Conservation (phyloP, 306 rosid species). For the Cyamopsis tetragonoloba region DNA sequence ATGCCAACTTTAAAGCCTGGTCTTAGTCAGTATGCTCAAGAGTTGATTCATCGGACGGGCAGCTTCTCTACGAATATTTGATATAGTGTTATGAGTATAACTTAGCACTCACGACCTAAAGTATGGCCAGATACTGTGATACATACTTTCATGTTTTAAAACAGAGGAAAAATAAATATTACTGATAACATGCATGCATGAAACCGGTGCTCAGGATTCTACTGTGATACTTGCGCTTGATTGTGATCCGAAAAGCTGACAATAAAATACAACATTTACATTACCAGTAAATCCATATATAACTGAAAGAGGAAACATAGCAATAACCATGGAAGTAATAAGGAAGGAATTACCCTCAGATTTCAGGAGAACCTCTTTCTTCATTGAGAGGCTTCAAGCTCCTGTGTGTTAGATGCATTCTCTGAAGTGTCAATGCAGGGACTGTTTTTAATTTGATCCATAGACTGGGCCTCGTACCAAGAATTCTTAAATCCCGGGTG, state of each 20-base stretch:
- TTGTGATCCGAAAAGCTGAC: conserved; percentile 52
- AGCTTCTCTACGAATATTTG: conserved; percentile 10
- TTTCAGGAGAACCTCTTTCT: conserved; percentile 9
- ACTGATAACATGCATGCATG: conserved; percentile 13
- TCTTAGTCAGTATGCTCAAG: conserved; percentile 1
- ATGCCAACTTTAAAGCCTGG: conserved; percentile 1
- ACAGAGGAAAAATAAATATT: conserved; percentile 20
- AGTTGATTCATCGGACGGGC: conserved; percentile 11
- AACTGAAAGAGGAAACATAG: conserved; percentile 6
- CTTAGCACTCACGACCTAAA: conserved; percentile 20
- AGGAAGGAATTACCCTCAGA: conserved; percentile 61
- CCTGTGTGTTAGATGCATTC: conserved; percentile 49
- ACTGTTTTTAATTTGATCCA: conserved; percentile 38
- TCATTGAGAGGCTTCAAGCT: conserved; percentile 62
- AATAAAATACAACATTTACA: conserved; percentile 36
- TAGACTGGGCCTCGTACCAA: conserved; percentile 34
- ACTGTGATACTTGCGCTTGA: conserved; percentile 23
- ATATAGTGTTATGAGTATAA: neutral
- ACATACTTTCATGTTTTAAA: conserved; percentile 26
- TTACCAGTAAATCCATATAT: conserved; percentile 43
- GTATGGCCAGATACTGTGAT: conserved; percentile 24
- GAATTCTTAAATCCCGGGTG: conserved; percentile 36
- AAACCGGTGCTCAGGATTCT: conserved; percentile 31
- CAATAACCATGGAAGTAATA: conserved; percentile 34
- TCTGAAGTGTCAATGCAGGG: conserved; percentile 53